Base-by-base conservation (phyloP, 1,284 basidiomycete genomes). In the Cryptococcus deneoformans region DNA sequence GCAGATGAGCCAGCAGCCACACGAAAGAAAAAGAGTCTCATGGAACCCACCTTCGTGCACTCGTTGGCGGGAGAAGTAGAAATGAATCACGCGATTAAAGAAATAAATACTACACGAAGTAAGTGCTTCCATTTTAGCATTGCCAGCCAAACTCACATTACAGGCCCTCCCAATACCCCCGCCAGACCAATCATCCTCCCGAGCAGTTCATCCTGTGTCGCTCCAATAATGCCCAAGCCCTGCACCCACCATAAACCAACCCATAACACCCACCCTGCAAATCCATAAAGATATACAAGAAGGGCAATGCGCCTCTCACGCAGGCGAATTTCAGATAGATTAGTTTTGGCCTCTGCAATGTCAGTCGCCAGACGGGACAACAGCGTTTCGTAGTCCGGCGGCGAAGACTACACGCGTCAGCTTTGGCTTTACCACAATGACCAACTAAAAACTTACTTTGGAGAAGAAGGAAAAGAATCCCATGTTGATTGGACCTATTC, bases 1-100 rank as follows among this genome's bases (percentile, higher is more conserved):
- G 16, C n/a, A 14, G 24, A 29, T 29, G 50, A n/a, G 35, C 11
- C 38, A 8, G 9, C 42, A 11, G 43, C 38, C 40, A 42, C 24
- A 40, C 10, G 43, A 35, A 51, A 24, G 35, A 37, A 24, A 46
- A n/a, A 14, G 29, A 9, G 35, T 7, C 50, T 8, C n/a, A 14
- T 12, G 9, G 7, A 12, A 76, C 83, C 38, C 62, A 93, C 92
- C 92, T 83, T 98, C 94, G 1, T 84, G 84, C 57, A 87, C 86
- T 2, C 89, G 88, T 70, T 89, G 91, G 53, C 89, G 83, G 9
- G 83, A 84, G 70, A 94, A 99, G 88, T 89, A 93, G 66, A 89
- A 82, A 66, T 90, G 87, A 47, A 95, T 85, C 50, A 95, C 85
- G 24, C 91, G 81, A 47, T 93, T 84, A 4, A 89, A 84, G 66